These are phyloP conservation scores for Mallotus repandus DNA, from an alignment of 441 rosid genomes.

Conservation along the genomic window DNA sequence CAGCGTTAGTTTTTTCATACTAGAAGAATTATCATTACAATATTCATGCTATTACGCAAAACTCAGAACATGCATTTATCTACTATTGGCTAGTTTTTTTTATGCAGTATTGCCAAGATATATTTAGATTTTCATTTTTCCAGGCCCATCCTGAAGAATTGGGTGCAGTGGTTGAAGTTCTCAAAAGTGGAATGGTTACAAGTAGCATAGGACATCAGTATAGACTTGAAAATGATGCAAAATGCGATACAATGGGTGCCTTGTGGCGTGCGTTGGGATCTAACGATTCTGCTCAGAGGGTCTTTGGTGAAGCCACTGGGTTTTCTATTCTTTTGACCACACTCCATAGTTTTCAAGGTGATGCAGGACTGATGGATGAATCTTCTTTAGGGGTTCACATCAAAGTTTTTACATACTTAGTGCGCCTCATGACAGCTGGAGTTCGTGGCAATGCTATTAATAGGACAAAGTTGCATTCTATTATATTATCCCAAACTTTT, in stretches of 20 bases:
- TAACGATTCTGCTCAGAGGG: slow-evolving; percentile 83
- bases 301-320: slow-evolving; percentile 98
- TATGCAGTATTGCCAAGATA: slow-evolving; percentile 10
- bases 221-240: slow-evolving; percentile 87
- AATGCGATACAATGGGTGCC: slow-evolving; percentile 97
- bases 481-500: slow-evolving; percentile 89
- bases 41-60: slow-evolving; percentile 5
- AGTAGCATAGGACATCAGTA: slow-evolving; percentile 89
- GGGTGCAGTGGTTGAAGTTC: slow-evolving; percentile 88
- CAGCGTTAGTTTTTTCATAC: background rate
- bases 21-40: background rate
- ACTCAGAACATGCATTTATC: background rate
- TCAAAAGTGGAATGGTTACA: slow-evolving; percentile 99
- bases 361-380: slow-evolving; percentile 57
- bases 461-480: slow-evolving; percentile 81
- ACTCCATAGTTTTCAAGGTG: slow-evolving; percentile 89
- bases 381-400: slow-evolving; percentile 51
- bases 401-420: slow-evolving; percentile 81
- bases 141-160: slow-evolving; percentile 96
- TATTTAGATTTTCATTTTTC: slow-evolving; percentile 25
- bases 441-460: slow-evolving; percentile 78
- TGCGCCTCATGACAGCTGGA: slow-evolving; percentile 94
- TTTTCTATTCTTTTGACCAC: slow-evolving; percentile 96
- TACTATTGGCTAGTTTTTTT: slow-evolving; percentile 3
- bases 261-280: slow-evolving; percentile 96